Evolutionary conservation across 2,329 filamentous ascomycete genomes (phyloP).

Genomic region (Mycogone perniciosa): DNA sequence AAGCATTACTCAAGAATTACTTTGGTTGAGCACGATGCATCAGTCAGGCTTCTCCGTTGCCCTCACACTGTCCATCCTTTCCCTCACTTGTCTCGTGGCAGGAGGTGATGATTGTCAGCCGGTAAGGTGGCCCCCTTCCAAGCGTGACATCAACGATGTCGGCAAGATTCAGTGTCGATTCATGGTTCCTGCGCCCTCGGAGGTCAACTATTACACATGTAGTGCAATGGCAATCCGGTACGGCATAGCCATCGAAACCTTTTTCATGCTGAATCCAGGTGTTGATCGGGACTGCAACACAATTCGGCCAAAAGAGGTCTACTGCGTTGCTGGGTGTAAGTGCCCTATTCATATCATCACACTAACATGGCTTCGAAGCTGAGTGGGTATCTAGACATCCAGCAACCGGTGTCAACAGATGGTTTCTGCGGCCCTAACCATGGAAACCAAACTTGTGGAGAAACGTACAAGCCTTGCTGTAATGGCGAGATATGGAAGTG

Average conservation of each 20-base stretch:
- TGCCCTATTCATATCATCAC: neutral
- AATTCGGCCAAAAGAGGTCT: constrained; percentile 23
- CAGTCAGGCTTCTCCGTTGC: too few species aligned
- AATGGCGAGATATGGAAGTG: constrained; percentile 28
- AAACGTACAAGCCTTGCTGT: constrained; percentile 25
- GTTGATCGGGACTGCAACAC: constrained; percentile 23
- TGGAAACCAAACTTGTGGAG: constrained; percentile 27
- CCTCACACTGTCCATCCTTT: too few species aligned
- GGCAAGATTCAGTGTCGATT: constrained; percentile 21
- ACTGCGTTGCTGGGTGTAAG: constrained; percentile 27
- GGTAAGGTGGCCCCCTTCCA: too few species aligned
- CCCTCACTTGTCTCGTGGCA: too few species aligned
- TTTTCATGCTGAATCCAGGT: constrained; percentile 23
- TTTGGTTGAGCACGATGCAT: too few species aligned
- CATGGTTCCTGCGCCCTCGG: constrained; percentile 7
- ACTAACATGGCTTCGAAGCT: too few species aligned
- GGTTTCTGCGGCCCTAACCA: constrained; percentile 26
- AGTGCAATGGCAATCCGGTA: constrained; percentile 17
- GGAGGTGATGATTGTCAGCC: too few species aligned
- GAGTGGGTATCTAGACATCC: constrained; percentile 17
- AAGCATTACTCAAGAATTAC: too few species aligned
- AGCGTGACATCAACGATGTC: neutral
- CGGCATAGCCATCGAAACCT: constrained; percentile 17
- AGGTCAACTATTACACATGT: constrained; percentile 23
- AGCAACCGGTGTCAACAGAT: constrained; percentile 21